A percentile compares a stretch with the other conserved stretches of the same genome.
phyloP scores from a whole-genome alignment of 1,284 basidiomycete genomes.

The Exobasidium rhododendri region DNA sequence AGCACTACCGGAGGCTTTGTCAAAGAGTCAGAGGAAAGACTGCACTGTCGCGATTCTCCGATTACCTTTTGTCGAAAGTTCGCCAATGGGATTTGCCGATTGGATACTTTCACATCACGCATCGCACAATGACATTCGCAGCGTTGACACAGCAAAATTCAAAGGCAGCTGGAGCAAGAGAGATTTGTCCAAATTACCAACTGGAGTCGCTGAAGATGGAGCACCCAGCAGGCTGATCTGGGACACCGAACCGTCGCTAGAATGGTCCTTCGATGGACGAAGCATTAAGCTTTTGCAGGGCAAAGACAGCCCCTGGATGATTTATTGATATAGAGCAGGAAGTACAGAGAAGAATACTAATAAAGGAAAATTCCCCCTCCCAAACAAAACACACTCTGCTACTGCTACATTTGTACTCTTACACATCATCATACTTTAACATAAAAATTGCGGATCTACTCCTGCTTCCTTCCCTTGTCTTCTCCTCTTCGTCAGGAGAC shows the following conservation, averaged over 20 bases:
- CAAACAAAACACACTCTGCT: too few species aligned
- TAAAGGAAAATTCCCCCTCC: too few species aligned
- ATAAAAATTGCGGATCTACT: slow-evolving; percentile 2
- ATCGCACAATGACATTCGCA: too few species aligned
- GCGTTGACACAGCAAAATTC: background rate
- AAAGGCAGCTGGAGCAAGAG: slow-evolving; percentile 4
- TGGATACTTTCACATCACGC: slow-evolving; percentile 2
- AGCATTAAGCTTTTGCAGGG: too few species aligned
- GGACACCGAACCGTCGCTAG: background rate
- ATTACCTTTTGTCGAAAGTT: background rate
- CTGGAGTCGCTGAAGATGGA: background rate
- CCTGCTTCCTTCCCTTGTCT: too few species aligned
- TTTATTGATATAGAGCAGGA: too few species aligned
- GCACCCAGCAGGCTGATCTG: background rate
- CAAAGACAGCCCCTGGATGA: too few species aligned
- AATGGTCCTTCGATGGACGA: background rate
- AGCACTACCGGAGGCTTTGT: background rate
- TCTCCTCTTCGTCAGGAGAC: slow-evolving; percentile 4
- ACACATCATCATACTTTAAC: background rate
- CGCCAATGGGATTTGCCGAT: background rate
- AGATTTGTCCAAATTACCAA: background rate
- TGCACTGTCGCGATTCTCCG: background rate
- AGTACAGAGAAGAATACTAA: too few species aligned
- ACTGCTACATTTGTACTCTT: slow-evolving; percentile 1
- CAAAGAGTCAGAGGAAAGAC: background rate